phyloP scores from a whole-genome alignment of 495 filamentous ascomycete species.

The Staphylotrichum longicolle region DNA sequence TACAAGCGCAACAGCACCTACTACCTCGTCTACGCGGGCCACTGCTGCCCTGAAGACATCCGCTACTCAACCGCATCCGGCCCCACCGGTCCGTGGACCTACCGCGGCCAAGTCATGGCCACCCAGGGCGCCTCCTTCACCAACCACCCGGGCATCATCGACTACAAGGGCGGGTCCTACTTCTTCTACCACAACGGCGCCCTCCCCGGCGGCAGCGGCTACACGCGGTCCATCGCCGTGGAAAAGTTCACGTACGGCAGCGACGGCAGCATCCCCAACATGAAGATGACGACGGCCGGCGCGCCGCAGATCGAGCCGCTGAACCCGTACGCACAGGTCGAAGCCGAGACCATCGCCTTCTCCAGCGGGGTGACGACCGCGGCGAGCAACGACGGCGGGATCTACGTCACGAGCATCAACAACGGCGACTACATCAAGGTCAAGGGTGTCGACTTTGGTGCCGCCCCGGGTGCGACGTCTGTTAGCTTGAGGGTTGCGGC shows the following conservation, averaged over 20 bases:
- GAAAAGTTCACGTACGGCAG: background rate
- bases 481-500: background rate
- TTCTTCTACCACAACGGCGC: conserved; percentile 4
- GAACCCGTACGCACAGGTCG: background rate
- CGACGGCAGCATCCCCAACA: background rate
- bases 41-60: background rate
- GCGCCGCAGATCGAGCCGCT: conserved; percentile 1
- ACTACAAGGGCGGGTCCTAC: conserved; percentile 2
- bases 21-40: conserved; percentile 1
- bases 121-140: background rate
- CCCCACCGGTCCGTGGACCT: background rate
- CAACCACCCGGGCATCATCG: conserved; percentile 2
- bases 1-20: conserved; percentile 4
- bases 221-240: background rate
- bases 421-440: conserved; percentile 3
- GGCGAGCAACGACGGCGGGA: background rate
- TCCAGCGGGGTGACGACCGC: background rate
- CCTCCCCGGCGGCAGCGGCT: background rate
- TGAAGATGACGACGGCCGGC: background rate
- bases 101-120: background rate
- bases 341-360: background rate
- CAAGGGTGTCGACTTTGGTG: background rate
- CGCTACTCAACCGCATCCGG: background rate
- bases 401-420: background rate
- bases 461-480: background rate